A percentile compares a stretch with the other conserved stretches of the same genome.
phyloP scores from a whole-genome alignment of 139 green algal genomes.

The Chlorella sp. region DNA sequence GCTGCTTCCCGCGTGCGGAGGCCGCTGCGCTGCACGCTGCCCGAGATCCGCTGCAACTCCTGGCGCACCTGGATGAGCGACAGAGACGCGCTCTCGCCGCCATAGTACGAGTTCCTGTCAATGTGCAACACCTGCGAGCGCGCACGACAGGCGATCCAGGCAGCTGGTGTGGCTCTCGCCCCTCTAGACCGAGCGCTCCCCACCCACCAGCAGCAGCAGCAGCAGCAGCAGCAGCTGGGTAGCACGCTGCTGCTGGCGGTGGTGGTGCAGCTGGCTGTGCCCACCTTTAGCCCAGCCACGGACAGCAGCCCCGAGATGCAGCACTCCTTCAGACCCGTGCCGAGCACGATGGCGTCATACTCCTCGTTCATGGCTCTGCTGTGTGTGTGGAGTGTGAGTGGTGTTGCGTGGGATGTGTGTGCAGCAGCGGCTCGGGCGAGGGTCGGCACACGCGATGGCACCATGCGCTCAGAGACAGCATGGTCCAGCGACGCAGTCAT shows the following conservation, averaged over 20 bases:
- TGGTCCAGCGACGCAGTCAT: no score
- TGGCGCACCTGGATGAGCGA: slow-evolving; percentile 85
- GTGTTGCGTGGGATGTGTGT: no score
- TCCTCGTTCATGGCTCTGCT: slow-evolving; percentile 77
- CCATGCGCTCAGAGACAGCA: no score
- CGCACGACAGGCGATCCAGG: neutral
- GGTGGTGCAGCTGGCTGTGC: neutral
- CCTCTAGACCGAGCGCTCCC: no score
- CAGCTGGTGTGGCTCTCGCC: neutral
- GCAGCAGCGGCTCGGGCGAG: no score
- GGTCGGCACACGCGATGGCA: no score
- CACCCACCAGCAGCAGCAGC: no score
- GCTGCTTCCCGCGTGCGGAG: no score
- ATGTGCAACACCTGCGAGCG: slow-evolving; percentile 94
- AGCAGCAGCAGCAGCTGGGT: neutral
- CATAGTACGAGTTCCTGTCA: slow-evolving; percentile 98
- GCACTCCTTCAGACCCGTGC: slow-evolving; percentile 99
- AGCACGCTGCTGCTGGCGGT: no score
- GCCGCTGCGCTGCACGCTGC: no score
- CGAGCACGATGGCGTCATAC: slow-evolving; percentile 97
- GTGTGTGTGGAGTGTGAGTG: no score
- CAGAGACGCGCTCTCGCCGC: slow-evolving; percentile 89
- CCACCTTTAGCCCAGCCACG: slow-evolving; percentile 54
- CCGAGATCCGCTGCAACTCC: no score
- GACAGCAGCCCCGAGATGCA: slow-evolving; percentile 94